Conservation (phyloP, 2,329 filamentous ascomycete species). For the Monilinia fructicola region DNA sequence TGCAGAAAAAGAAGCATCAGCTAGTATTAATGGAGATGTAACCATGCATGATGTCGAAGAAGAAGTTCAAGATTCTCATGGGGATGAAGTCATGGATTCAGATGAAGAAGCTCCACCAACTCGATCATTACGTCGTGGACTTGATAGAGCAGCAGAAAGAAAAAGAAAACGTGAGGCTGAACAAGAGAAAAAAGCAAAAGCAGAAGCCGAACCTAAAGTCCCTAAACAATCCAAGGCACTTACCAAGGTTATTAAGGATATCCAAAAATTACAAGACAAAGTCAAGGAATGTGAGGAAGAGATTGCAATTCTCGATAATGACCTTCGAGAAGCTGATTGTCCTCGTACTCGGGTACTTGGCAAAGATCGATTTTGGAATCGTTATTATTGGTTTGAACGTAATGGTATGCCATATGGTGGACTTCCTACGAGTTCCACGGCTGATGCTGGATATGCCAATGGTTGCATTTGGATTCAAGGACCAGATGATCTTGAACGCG, state of each 20-base stretch:
- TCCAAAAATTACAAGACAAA: conserved; percentile 79
- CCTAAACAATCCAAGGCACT: conserved; percentile 85
- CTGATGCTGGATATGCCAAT: conserved; percentile 85
- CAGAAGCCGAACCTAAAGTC: conserved; percentile 56
- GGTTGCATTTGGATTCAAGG: conserved; percentile 96
- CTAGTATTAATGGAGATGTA: conserved; percentile 51
- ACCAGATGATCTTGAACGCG: conserved; percentile 81
- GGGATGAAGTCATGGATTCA: conserved; percentile 64
- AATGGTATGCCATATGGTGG: conserved; percentile 97
- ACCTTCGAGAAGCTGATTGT: conserved; percentile 90
- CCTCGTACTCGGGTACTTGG: conserved; percentile 86
- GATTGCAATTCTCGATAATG: conserved; percentile 83
- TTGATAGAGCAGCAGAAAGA: conserved; percentile 69
- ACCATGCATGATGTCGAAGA: conserved; percentile 66
- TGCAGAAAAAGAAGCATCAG: conserved; percentile 12
- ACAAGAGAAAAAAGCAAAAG: conserved; percentile 63
- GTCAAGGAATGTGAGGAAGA: conserved; percentile 82
- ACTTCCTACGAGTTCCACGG: conserved; percentile 83
- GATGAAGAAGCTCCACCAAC: conserved; percentile 64
- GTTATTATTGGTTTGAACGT: conserved; percentile 98
- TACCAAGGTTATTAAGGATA: conserved; percentile 81
- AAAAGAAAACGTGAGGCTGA: conserved; percentile 76
- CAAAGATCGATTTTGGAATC: conserved; percentile 95
- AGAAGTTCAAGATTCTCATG: conserved; percentile 52
- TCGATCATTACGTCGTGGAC: conserved; percentile 59